Evolutionary conservation across 768 basidiomycete genomes (phyloP).

Genomic region (Tricholoma sp.): DNA sequence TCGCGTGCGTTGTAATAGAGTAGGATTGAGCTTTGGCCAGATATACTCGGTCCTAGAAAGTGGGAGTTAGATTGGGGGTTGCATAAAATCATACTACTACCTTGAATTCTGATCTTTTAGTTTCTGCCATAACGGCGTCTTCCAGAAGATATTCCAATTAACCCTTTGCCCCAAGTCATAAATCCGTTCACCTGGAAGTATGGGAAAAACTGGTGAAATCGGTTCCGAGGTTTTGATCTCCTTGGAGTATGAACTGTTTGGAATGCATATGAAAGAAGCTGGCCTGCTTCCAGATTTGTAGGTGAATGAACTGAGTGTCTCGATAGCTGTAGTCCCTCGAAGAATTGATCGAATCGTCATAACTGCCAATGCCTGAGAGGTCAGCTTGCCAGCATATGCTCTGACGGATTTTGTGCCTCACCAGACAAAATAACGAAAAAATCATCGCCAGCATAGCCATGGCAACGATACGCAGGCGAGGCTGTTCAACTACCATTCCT

Average conservation of each 20-base stretch:
- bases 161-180: conserved; percentile 31
- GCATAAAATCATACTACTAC: conserved; percentile 1
- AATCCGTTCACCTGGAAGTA: conserved; percentile 24
- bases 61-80: background rate
- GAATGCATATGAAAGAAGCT: conserved; percentile 22
- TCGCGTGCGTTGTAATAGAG: conserved; percentile 23
- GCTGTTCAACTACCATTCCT: conserved; percentile 29
- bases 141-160: conserved; percentile 24
- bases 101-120: background rate
- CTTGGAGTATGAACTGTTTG: background rate
- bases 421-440: conserved; percentile 32
- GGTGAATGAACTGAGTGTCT: conserved; percentile 11
- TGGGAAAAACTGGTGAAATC: conserved; percentile 9
- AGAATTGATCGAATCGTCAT: conserved; percentile 21
- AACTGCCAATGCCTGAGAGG: conserved; percentile 23
- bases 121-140: conserved; percentile 15
- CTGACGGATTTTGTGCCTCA: conserved; percentile 12
- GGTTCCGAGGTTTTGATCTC: background rate
- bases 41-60: conserved; percentile 17
- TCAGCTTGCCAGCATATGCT: background rate
- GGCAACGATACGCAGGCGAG: conserved; percentile 28
- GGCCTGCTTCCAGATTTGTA: conserved; percentile 1
- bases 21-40: conserved; percentile 36
- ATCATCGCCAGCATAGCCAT: conserved; percentile 20
- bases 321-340: conserved; percentile 31